Base-by-base conservation (phyloP, 306 rosid genomes). In the Cicer judaicum region DNA sequence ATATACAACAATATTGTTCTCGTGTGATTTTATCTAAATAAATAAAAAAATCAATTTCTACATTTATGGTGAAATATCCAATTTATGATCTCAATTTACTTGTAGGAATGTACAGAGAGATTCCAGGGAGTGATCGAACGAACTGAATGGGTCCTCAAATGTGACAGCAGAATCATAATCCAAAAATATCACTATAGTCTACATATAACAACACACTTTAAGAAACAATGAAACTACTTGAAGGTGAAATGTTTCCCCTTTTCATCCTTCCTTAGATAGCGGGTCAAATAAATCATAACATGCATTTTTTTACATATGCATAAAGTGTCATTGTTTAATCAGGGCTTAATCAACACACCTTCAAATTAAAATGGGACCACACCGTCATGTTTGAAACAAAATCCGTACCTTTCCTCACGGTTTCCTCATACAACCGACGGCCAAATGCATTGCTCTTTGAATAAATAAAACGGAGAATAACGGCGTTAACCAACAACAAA, bases 371-470 rank as follows among this genome's bases (percentile, higher is more conserved):
- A 19, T 36, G 79, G 83, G 83, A 54, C 78, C 68, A 24, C 6
- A 7, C 10, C 67, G 11, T 61, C 29, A 39, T 41, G 64, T 57
- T 29, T 59, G 42, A 61, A 29, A 29, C 38, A 40, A 64, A 70
- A 60, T 55, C 8, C 52, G 15, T 73, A 61, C 40, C 46, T 43
- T 84, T 73, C 82, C 15, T 72, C 12, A 53, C 41, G 7, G 49
- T 78, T 83, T 86, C 88, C 75, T 76, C 4, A 3, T 10, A 42
- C 67, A 38, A 84, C 90, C 89, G 90, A 86, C 89, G 82, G 16
- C 41, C 73, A 77, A 60, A 34, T 78, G 10, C 82, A 76, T 4
- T 80, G 82, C 34, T 70, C 81, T 6, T 8, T 19, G 56, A 75
- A 68, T 29, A 61, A 68, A 44, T 9, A 18, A 60, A 15, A 41